Conservation (phyloP, 805 yeast genomes). For the Teunomyces stri region DNA sequence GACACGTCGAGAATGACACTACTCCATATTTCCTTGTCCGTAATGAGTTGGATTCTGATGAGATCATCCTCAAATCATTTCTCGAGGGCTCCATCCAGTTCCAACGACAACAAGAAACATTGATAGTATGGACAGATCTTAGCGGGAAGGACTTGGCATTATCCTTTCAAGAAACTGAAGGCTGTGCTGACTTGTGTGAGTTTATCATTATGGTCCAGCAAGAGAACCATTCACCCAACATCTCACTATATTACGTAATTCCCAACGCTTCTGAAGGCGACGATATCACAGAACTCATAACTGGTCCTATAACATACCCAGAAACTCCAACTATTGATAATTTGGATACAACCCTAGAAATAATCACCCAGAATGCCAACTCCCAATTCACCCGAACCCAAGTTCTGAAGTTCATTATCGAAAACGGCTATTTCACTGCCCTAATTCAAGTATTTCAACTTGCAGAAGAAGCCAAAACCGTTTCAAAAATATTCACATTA, state of each 20-base stretch:
- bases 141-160: conserved; percentile 76
- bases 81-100: conserved; percentile 78
- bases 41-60: conserved; percentile 61
- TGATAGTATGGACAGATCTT: conserved; percentile 90
- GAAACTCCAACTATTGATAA: conserved; percentile 49
- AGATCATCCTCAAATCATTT: conserved; percentile 58
- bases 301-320: conserved; percentile 78
- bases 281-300: conserved; percentile 72
- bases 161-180: conserved; percentile 88
- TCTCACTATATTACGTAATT: conserved; percentile 65
- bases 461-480: conserved; percentile 53
- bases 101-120: conserved; percentile 91
- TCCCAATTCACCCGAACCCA: conserved; percentile 63
- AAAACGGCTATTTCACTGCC: conserved; percentile 49
- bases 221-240: conserved; percentile 52
- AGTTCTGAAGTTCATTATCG: conserved; percentile 54
- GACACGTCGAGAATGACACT: conserved; percentile 48
- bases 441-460: conserved; percentile 52
- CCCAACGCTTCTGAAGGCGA: conserved; percentile 34
- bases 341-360: conserved; percentile 52
- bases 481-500: conserved; percentile 59
- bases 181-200: conserved; percentile 81
- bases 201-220: conserved; percentile 71
- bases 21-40: conserved; percentile 67
- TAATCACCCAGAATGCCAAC: conserved; percentile 57